A percentile compares a stretch with the other conserved stretches of the same genome.
phyloP scores from a whole-genome alignment of 495 filamentous ascomycete genomes.

The Apiosordaria backusii region DNA sequence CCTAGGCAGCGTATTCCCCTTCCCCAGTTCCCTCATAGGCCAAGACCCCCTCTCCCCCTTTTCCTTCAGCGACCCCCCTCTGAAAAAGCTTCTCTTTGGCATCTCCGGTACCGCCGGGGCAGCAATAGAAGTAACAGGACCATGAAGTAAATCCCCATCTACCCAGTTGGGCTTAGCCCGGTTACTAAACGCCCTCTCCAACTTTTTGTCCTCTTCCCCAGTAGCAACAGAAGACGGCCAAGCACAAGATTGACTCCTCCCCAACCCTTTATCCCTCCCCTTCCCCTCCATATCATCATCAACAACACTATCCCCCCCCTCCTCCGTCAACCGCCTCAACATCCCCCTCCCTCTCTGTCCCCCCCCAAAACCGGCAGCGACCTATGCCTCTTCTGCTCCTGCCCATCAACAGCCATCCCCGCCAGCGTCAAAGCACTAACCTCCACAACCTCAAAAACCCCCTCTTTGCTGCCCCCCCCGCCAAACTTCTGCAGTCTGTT shows the following conservation, averaged over 20 bases:
- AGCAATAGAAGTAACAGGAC: slow-evolving; percentile 20
- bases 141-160: slow-evolving; percentile 43
- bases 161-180: slow-evolving; percentile 36
- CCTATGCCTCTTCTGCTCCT: neutral
- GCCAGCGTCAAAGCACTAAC: neutral
- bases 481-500: neutral
- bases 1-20: slow-evolving; percentile 23
- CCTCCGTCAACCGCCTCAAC: neutral
- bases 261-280: slow-evolving; percentile 6
- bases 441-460: neutral
- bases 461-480: neutral
- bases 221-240: slow-evolving; percentile 5
- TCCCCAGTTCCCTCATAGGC: slow-evolving; percentile 17
- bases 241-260: neutral
- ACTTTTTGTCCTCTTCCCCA: neutral
- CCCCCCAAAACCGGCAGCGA: neutral
- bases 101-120: neutral
- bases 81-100: neutral
- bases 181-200: slow-evolving; percentile 2
- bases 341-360: neutral
- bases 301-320: no score
- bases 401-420: neutral
- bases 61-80: slow-evolving; percentile 7
- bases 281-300: no score
- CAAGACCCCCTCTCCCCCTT: slow-evolving; percentile 19